A percentile compares a stretch with the other conserved stretches of the same genome.
Conservation (phyloP, 2,329 filamentous ascomycete genomes). For the Paraphoma sp. region DNA sequence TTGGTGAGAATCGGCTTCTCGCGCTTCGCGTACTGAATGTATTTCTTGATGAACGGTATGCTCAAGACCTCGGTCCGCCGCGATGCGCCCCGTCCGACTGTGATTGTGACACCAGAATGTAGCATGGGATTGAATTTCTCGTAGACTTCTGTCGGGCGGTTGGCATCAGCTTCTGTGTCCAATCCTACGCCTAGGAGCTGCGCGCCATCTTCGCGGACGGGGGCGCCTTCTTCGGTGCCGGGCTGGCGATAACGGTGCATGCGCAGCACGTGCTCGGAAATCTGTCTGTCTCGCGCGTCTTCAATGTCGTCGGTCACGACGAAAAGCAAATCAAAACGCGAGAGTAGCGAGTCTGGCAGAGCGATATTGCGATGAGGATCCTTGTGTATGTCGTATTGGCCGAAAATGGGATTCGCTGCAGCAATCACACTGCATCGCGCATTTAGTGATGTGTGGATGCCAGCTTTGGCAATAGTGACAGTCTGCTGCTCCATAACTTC, state of each 20-base stretch:
- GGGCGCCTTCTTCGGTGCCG: conserved; percentile 91
- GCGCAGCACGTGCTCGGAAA: conserved; percentile 94
- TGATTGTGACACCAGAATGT: conserved; percentile 85
- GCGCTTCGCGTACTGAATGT: conserved; percentile 96
- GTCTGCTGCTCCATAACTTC: conserved; percentile 99
- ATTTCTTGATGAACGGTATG: conserved; percentile 99
- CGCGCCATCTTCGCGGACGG: conserved; percentile 84
- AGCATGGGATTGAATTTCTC: conserved; percentile 98
- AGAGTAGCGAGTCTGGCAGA: conserved; percentile 91
- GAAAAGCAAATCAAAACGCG: conserved; percentile 97
- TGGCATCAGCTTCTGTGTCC: conserved; percentile 76
- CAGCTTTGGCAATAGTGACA: conserved; percentile 97
- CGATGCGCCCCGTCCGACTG: conserved; percentile 73
- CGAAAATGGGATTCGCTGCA: conserved; percentile 96
- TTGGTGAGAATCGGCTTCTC: conserved; percentile 90
- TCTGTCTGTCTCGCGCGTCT: conserved; percentile 84
- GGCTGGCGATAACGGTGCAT: conserved; percentile 97
- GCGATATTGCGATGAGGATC: conserved; percentile 99
- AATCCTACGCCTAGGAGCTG: conserved; percentile 89
- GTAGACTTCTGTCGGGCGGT: conserved; percentile 83
- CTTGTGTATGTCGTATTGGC: conserved; percentile 98
- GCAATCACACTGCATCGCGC: conserved; percentile 96
- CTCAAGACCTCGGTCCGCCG: conserved; percentile 87
- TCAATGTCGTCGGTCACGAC: conserved; percentile 99
- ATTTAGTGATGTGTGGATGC: conserved; percentile 96